Evolutionary conservation across 768 basidiomycete species (phyloP).

Genomic region (Russula sp.): DNA sequence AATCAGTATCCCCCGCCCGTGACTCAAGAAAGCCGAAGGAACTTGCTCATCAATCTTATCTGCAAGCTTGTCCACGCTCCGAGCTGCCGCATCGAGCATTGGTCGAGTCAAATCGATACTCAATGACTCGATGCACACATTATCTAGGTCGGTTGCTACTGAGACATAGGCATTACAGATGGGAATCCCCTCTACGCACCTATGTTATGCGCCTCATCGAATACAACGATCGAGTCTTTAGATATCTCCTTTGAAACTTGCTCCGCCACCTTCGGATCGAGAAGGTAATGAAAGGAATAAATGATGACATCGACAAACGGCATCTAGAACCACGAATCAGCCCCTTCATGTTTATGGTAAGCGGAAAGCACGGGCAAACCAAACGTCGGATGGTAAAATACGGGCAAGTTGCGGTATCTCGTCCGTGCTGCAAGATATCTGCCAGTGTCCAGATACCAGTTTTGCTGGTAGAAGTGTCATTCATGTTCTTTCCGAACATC

Average conservation of each 20-base stretch:
- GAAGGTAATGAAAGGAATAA: conserved; percentile 97
- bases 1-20: not conserved
- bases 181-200: conserved; percentile 40
- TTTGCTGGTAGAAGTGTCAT: conserved; percentile 71
- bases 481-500: conserved; percentile 55
- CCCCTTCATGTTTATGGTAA: not conserved
- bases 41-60: conserved; percentile 94
- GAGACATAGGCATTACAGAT: conserved; percentile 1
- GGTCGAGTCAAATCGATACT: conserved; percentile 96
- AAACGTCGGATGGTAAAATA: conserved; percentile 95
- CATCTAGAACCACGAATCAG: conserved; percentile 47
- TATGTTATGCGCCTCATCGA: conserved; percentile 99
- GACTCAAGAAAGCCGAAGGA: not conserved
- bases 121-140: conserved; percentile 97
- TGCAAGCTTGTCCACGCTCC: conserved; percentile 78
- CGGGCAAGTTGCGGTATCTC: conserved; percentile 80
- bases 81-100: conserved; percentile 90
- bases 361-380: conserved; percentile 42
- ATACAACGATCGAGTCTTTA: conserved; percentile 97
- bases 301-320: conserved; percentile 94
- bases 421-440: conserved; percentile 83
- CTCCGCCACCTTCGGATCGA: conserved; percentile 98
- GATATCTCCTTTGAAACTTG: conserved; percentile 97
- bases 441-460: conserved; percentile 91
- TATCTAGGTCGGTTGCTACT: conserved; percentile 45